These are phyloP conservation scores for Monotropa hypopitys DNA, from an alignment of 179 eudicot species.

Conservation along the genomic window DNA sequence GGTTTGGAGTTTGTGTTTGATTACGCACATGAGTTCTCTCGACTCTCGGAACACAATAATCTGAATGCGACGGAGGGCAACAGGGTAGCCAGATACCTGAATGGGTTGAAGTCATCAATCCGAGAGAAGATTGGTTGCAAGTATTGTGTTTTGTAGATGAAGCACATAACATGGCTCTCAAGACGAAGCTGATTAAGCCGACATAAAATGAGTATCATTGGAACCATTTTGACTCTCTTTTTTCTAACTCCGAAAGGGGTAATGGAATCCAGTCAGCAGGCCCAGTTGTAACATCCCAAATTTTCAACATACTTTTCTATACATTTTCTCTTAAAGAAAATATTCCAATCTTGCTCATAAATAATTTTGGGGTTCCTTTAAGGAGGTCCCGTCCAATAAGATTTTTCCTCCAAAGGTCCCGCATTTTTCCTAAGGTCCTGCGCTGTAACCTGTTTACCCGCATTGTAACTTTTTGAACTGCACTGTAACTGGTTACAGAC, in stretches of 20 bases:
- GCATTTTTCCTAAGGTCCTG: too few relatives aligned
- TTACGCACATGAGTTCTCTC: not conserved
- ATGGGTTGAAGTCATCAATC: not conserved
- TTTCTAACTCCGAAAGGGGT: not conserved
- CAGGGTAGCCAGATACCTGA: not conserved
- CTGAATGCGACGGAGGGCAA: not conserved
- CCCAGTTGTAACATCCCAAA: too few relatives aligned
- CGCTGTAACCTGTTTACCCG: too few relatives aligned
- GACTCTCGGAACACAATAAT: not conserved
- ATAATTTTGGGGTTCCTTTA: too few relatives aligned
- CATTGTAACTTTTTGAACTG: too few relatives aligned
- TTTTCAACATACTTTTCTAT: too few relatives aligned
- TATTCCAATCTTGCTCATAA: too few relatives aligned
- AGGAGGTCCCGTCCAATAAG: too few relatives aligned
- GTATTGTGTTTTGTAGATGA: not conserved
- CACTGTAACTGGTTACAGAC: too few relatives aligned
- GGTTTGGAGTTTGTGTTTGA: not conserved
- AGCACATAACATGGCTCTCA: conserved; percentile 4
- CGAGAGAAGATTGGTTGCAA: not conserved
- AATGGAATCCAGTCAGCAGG: not conserved
- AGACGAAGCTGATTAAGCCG: not conserved
- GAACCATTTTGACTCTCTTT: not conserved
- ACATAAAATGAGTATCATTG: not conserved
- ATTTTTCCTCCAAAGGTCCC: too few relatives aligned
- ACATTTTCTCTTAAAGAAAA: too few relatives aligned